Base-by-base conservation (phyloP, 1,284 basidiomycete species). In the Tilletia horrida region DNA sequence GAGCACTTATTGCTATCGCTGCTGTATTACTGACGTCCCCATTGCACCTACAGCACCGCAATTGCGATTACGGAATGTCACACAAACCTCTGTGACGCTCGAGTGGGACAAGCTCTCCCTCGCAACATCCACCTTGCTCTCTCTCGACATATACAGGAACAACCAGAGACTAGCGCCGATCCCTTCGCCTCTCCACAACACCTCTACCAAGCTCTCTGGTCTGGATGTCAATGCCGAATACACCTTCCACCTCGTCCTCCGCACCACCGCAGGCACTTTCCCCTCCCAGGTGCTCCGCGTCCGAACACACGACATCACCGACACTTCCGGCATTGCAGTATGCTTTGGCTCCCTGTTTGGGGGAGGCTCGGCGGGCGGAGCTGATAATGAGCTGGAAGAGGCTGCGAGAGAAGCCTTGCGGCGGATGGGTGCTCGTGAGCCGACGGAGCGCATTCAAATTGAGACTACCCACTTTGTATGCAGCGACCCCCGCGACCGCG, bases 391-490 rank as follows among this genome's bases (percentile, higher is more conserved):
- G 27, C 70, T 74, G 11, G 69, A 76, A 44, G 74, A 71, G 9
- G 59, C 67, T 23, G 71, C 76, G 40, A 73, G 75, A 52, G 59
- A 69, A 23, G 71, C 74, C 4, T 63, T 81, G 29, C 52, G 61
- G 42, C 63, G 67, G 29, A 72, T 81, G 72, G 72, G 74, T 42
- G 79, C 75, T 2, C 63, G 44, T 31, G 71, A 71, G 29, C 92
- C 90, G 88, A 91, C 89, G 73, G 90, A 94, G 72, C 89, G 89
- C 74, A 93, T 99, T 29, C 91, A 94, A 83, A 93, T 97, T 52
- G 80, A 81, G 27, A 81, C 80, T 1, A 81, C 80, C 13, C 80
- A 81, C 63, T 74, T 76, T 43, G 64, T 81, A 21, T 78, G 77
- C 66, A 74, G 77, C 13, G 70, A 74, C 50, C 74, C 77, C 16